Base-by-base conservation (phyloP, 2,329 filamentous ascomycete species). In the Penicillium digitatum region DNA sequence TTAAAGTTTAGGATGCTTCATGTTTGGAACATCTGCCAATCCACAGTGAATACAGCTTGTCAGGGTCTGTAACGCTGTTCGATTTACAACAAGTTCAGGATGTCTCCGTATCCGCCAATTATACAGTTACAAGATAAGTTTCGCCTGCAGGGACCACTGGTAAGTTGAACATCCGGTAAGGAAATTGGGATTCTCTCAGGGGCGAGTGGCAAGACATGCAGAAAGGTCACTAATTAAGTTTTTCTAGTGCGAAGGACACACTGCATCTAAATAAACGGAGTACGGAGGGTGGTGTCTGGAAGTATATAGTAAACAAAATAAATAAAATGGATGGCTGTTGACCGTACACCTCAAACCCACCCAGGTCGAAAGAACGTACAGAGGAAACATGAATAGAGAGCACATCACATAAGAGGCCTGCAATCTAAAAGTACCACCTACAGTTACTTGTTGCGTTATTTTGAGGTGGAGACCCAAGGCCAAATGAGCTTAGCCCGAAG, bases 61-160 rank as follows among this genome's bases (percentile, higher is more conserved):
- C 14, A 8, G 24, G 14, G 24, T 31, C 20, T 27, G 12, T 16
- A 27, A 18, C 5, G 24, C 7, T 18, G 8, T 24, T 46, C 26
- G 3, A 12, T 18, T 26, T 16, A n/a, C 16, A 18, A 18, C 5
- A 29, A 16, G 12, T n/a, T 14, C 32, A 24, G n/a, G n/a, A 11
- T 37, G n/a, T n/a, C 7, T 37, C 26, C 5, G 32, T 29, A 11
- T 42, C 20, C 43, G 35, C 29, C 38, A 5, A 16, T 39, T 14
- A 24, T 24, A 5, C 18, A 26, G 20, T 38, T 20, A 27, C 14
- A 7, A 3, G 2, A 26, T 11, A n/a, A 42, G 6, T 22, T 55
- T 51, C 52, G 34, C 44, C 27, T 54, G 47, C 51, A 46, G 43
- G 43, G 46, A 54, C 55, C 58, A 52, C 38, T 55, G 55, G 55